Evolutionary conservation across 495 filamentous ascomycete species (phyloP).

Genomic region (Hyaloscypha bicolor): DNA sequence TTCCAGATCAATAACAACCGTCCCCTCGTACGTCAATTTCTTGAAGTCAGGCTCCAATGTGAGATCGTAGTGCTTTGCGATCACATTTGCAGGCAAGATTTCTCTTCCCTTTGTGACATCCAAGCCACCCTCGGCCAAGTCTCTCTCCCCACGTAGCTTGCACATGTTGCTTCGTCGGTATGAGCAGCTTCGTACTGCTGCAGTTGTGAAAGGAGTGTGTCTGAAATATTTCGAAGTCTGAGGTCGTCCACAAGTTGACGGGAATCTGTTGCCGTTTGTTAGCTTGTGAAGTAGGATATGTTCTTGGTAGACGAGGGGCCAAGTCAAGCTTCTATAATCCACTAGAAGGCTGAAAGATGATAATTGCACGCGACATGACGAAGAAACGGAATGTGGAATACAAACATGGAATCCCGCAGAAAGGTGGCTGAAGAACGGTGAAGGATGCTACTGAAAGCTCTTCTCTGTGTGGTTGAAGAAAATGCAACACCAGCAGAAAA

Average conservation of each 20-base stretch:
- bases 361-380: background rate
- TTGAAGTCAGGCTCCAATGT: constrained; percentile 74
- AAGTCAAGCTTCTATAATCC: background rate
- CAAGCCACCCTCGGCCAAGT: constrained; percentile 46
- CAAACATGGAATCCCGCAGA: constrained; percentile 15
- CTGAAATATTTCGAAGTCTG: constrained; percentile 16
- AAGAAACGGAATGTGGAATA: background rate
- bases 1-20: constrained; percentile 73
- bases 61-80: constrained; percentile 70
- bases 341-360: background rate
- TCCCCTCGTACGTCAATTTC: constrained; percentile 70
- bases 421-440: constrained; percentile 14
- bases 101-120: constrained; percentile 54
- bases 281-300: background rate
- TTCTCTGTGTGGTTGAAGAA: constrained; percentile 23
- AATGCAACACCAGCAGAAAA: constrained; percentile 16
- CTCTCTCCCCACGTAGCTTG: constrained; percentile 43
- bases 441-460: constrained; percentile 27
- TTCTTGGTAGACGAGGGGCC: background rate
- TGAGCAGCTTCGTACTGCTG: constrained; percentile 48
- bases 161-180: constrained; percentile 60
- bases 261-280: constrained; percentile 7
- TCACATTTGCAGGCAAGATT: constrained; percentile 64
- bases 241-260: constrained; percentile 15
- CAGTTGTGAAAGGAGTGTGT: constrained; percentile 23